A percentile compares a stretch with the other conserved stretches of the same genome.
These are phyloP conservation scores for Plasmodium berghei DNA, from an alignment of 169 alveolate species.

Conservation along the genomic window DNA sequence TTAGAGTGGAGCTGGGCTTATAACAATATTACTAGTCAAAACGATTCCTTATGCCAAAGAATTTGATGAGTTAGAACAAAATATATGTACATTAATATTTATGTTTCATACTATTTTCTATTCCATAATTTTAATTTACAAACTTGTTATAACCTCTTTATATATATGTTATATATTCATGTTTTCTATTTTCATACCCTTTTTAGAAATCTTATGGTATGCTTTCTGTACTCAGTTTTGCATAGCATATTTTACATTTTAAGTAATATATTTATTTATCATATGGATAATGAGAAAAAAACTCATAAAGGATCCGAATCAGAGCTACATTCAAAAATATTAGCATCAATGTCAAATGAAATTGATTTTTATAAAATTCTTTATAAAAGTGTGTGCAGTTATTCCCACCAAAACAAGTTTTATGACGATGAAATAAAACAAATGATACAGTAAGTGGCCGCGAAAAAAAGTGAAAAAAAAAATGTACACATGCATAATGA, in stretches of 20 bases:
- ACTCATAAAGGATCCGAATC: conserved; percentile 11
- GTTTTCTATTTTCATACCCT: not conserved
- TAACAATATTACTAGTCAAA: conserved; percentile 57
- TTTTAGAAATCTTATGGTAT: conserved; percentile 41
- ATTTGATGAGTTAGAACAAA: conserved; percentile 21
- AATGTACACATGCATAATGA: not conserved
- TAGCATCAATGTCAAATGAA: conserved; percentile 31
- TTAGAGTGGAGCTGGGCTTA: conserved; percentile 69
- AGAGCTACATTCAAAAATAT: conserved; percentile 25
- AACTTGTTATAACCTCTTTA: not conserved
- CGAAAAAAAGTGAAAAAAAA: not conserved
- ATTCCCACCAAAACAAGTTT: conserved; percentile 46
- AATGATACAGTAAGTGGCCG: conserved; percentile 52
- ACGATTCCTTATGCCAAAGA: conserved; percentile 69
- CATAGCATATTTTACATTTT: conserved; percentile 66
- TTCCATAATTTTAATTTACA: not conserved
- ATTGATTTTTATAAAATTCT: conserved; percentile 72
- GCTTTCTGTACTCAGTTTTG: conserved; percentile 65
- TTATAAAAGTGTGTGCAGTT: conserved; percentile 72
- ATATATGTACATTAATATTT: not conserved
- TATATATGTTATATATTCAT: not conserved
- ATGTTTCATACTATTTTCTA: not conserved
- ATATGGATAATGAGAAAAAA: conserved; percentile 20
- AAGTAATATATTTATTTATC: conserved; percentile 32
- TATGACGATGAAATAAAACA: conserved; percentile 32